Base-by-base conservation (phyloP, 2,329 filamentous ascomycete species). In the Aureobasidium lini region DNA sequence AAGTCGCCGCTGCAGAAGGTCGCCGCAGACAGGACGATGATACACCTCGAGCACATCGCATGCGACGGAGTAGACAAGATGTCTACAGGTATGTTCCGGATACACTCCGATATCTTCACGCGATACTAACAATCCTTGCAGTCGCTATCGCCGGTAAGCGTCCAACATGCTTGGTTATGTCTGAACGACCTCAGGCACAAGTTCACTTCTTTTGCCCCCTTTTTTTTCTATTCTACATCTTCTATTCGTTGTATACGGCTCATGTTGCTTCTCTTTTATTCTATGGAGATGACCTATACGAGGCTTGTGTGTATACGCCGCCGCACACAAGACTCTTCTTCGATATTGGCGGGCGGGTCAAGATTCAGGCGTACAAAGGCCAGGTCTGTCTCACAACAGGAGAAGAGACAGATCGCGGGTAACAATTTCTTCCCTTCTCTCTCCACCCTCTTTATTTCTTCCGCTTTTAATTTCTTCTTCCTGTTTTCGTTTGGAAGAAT, bases 81-180 rank as follows among this genome's bases (percentile, higher is more conserved):
- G 64, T 63, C 8, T 64, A 65, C 61, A 59, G 64, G 64, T 63
- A 59, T 42, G 61, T 48, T 18, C 43, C 29, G 18, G 2, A 28
- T 11, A 34, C 11, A 32, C n/a, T 13, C 9, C 1, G 10, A n/a
- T 31, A n/a, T n/a, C 36, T 15, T 10, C 1, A 29, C 31, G 34
- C 28, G 11, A 18, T 34, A 37, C 43, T 57, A 46, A 59, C 28
- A n/a, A 11, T 18, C 9, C 40, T 28, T 53, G n/a, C 29, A 62
- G 62, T 40, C 62, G 61, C 34, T 57, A 57, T 13, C 62, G 61
- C 34, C 62, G 57, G 52, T 52, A 54, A 56, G 49, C 42, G 39
- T 31, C 39, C 29, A 13, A 13, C 49, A 42, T 52, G 52, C 37
- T 43, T 43, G 50, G 15, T 10, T 39, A 42, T 53, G 37, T 18